phyloP scores from a whole-genome alignment of 805 yeast genomes.

The Barnettozyma salicaria region DNA sequence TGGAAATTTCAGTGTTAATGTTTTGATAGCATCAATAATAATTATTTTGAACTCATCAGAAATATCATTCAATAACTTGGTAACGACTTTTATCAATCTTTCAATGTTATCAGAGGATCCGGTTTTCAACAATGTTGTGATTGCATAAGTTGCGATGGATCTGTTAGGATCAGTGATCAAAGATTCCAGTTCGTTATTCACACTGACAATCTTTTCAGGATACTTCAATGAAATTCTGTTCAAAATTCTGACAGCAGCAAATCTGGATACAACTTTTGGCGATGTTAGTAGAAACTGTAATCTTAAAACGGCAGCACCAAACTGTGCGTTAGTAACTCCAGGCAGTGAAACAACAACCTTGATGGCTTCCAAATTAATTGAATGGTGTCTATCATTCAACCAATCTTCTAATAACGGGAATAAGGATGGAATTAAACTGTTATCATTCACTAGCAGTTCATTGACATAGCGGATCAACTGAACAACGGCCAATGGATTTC shows the following conservation, averaged over 20 bases:
- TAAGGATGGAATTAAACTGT: conserved; percentile 49
- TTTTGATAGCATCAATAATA: conserved; percentile 90
- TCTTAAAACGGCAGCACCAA: conserved; percentile 62
- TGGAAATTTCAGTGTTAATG: conserved; percentile 90
- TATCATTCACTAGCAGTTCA: conserved; percentile 66
- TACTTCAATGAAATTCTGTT: conserved; percentile 76
- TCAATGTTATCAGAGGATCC: conserved; percentile 89
- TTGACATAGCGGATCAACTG: conserved; percentile 80
- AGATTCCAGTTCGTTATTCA: conserved; percentile 80
- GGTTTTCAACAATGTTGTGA: conserved; percentile 90
- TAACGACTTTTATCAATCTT: conserved; percentile 78
- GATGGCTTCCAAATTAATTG: conserved; percentile 90
- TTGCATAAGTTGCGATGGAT: conserved; percentile 93
- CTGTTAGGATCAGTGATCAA: conserved; percentile 85
- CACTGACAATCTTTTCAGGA: conserved; percentile 72
- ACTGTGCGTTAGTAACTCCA: conserved; percentile 52
- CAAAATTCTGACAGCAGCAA: conserved; percentile 87
- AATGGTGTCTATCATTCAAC: conserved; percentile 75
- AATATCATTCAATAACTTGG: conserved; percentile 86
- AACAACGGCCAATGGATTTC: conserved; percentile 76
- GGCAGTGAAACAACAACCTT: conserved; percentile 41
- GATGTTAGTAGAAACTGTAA: conserved; percentile 75
- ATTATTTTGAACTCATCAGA: conserved; percentile 94
- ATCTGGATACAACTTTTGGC: conserved; percentile 84
- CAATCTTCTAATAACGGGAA: conserved; percentile 62